Conservation (phyloP, 768 basidiomycete species). For the Scleroderma citrinum region DNA sequence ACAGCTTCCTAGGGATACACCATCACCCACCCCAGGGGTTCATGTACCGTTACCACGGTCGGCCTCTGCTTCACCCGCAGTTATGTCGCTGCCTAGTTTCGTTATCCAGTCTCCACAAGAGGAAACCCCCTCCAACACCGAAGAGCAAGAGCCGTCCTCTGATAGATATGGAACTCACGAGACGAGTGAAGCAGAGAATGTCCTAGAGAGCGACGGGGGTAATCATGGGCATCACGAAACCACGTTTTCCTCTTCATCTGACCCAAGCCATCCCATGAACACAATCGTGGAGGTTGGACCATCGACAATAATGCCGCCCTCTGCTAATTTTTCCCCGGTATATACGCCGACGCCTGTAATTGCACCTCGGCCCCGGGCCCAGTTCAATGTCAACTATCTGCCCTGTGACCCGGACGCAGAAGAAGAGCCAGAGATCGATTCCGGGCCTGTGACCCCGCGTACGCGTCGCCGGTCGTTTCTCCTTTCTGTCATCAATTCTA, state of each 20-base stretch:
- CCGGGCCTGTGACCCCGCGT: constrained; percentile 59
- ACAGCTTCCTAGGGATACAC: constrained; percentile 32
- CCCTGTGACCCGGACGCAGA: constrained; percentile 34
- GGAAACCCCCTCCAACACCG: constrained; percentile 12
- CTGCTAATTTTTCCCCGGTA: constrained; percentile 48
- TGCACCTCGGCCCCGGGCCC: constrained; percentile 53
- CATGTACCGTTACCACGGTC: constrained; percentile 50
- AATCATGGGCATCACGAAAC: constrained; percentile 40
- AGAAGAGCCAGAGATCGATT: constrained; percentile 28
- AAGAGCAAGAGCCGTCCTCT: constrained; percentile 6
- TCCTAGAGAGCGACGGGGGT: constrained; percentile 19
- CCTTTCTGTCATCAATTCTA: constrained; percentile 79
- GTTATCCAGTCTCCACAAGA: constrained; percentile 18
- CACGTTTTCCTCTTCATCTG: constrained; percentile 68
- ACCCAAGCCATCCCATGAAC: constrained; percentile 27
- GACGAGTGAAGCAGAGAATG: constrained; percentile 20
- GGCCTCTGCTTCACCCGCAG: constrained; percentile 42
- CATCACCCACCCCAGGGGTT: constrained; percentile 43
- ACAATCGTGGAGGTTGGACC: constrained; percentile 21
- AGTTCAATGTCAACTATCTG: constrained; percentile 49
- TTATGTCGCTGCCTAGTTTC: constrained; percentile 22
- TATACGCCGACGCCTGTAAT: constrained; percentile 55
- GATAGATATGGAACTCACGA: constrained; percentile 3
- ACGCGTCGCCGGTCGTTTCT: constrained; percentile 77
- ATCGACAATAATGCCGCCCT: constrained; percentile 35